Base-by-base conservation (phyloP, 1,139 yeast genomes). In the Scheffersomyces lignicola region DNA sequence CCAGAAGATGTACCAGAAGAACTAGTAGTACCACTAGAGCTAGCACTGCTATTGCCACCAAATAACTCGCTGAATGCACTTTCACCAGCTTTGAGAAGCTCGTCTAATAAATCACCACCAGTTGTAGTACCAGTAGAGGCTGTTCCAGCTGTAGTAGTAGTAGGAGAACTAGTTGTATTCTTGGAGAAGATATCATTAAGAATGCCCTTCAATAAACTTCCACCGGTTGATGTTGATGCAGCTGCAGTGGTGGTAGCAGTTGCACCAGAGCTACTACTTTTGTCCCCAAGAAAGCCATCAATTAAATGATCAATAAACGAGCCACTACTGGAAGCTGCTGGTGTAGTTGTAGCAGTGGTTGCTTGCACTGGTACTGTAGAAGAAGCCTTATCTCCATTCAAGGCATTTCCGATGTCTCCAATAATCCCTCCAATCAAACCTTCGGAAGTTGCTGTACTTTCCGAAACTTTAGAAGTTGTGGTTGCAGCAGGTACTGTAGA, bases 181-280 rank as follows among this genome's bases (percentile, higher is more conserved):
- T 32, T 40, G 18, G 46, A 49, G 33, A 47, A 48, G 15, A 49
- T 38, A 17, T 36, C 49, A 29, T 43, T 47, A 16, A 54, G 45
- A 14, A 55, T 40, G 13, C 41, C 47, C 11, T 42, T 46, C 15
- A 49, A 33, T 16, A 44, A 15, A 18, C 43, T 47, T 13, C 47
- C 50, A 12, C 42, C 43, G 24, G 39, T 35, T 11, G 51, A 26
- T 17, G 43, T 26, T 11, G 43, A 22, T 3, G 47, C 15, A 17
- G 41, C 16, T 10, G 41, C 16, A 21, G 48, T 21, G 22, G 51
- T 29, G 13, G 51, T 29, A 17, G 37, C 29, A 13, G 25, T n/a
- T 5, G 37, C 10, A 13, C 26, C 4, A 3, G 33, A 17, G 13
- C 18, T 12, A 15, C 21, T 30, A 15, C 29, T 18, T 7, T 24